phyloP scores from a whole-genome alignment of 805 yeast species.

The Candida nitratophila region DNA sequence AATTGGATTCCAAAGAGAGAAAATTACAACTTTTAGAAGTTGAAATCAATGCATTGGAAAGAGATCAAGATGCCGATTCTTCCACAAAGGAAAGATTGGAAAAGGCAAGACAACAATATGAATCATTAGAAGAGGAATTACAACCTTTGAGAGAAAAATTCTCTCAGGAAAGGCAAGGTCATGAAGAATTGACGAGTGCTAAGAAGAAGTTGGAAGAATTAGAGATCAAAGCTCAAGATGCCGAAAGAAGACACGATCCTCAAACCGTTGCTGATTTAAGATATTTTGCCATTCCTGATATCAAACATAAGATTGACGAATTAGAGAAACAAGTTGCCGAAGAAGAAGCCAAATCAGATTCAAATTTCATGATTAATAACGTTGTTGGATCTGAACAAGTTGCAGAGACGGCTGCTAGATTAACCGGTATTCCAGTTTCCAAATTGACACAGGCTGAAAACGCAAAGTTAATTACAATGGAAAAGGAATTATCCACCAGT shows the following conservation, averaged over 20 bases:
- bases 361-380: constrained; percentile 69
- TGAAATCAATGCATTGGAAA: constrained; percentile 93
- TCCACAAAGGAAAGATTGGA: constrained; percentile 82
- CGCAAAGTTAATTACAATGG: constrained; percentile 90
- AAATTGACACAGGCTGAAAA: constrained; percentile 95
- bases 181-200: constrained; percentile 82
- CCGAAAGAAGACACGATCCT: constrained; percentile 94
- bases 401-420: constrained; percentile 94
- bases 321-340: constrained; percentile 74
- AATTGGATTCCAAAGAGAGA: constrained; percentile 88
- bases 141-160: constrained; percentile 81
- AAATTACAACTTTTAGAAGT: constrained; percentile 87
- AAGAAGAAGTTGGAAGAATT: constrained; percentile 89
- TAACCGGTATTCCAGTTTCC: constrained; percentile 94
- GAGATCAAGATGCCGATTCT: constrained; percentile 82
- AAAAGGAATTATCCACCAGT: constrained; percentile 65
- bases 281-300: constrained; percentile 95
- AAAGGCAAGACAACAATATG: constrained; percentile 71
- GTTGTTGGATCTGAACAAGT: constrained; percentile 73
- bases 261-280: constrained; percentile 93
- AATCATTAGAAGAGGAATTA: constrained; percentile 77
- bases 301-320: constrained; percentile 64
- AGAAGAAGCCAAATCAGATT: constrained; percentile 41
- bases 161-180: constrained; percentile 82
- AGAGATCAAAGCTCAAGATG: constrained; percentile 89